These are phyloP conservation scores for Podospora didyma DNA, from an alignment of 495 filamentous ascomycete species.

Conservation along the genomic window DNA sequence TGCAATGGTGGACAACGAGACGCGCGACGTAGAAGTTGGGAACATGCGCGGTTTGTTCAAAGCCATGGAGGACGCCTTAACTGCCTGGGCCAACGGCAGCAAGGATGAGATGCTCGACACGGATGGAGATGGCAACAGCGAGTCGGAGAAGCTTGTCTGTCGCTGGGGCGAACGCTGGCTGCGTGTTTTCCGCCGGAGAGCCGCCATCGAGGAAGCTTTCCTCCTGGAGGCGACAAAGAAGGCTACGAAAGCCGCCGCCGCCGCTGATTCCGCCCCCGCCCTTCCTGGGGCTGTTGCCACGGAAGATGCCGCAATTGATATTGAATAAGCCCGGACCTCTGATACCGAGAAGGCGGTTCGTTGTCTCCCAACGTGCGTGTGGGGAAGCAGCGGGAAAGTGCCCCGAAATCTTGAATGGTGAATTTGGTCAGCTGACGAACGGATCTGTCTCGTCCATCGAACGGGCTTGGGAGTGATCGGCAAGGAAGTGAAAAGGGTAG, in stretches of 20 bases:
- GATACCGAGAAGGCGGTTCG: background rate
- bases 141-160: conserved; percentile 59
- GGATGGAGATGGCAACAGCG: conserved; percentile 40
- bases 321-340: background rate
- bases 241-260: conserved; percentile 3
- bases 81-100: conserved; percentile 65
- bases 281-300: conserved; percentile 5
- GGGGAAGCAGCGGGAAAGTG: too few species aligned
- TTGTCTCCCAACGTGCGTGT: too few species aligned
- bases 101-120: conserved; percentile 65
- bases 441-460: too few species aligned
- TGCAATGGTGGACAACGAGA: conserved; percentile 41
- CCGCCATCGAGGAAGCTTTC: conserved; percentile 76
- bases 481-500: too few species aligned
- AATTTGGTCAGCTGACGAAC: too few species aligned
- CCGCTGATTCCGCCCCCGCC: background rate
- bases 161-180: conserved; percentile 86
- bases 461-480: too few species aligned
- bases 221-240: conserved; percentile 38
- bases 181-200: conserved; percentile 75
- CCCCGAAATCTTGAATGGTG: too few species aligned
- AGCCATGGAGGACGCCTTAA: conserved; percentile 73
- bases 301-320: background rate
- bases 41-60: conserved; percentile 77
- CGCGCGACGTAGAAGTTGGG: conserved; percentile 58